Percentiles rank a stretch among this genome's conserved stretches.
phyloP scores from a whole-genome alignment of 148 eudicot species.

The Oxyria digyna region DNA sequence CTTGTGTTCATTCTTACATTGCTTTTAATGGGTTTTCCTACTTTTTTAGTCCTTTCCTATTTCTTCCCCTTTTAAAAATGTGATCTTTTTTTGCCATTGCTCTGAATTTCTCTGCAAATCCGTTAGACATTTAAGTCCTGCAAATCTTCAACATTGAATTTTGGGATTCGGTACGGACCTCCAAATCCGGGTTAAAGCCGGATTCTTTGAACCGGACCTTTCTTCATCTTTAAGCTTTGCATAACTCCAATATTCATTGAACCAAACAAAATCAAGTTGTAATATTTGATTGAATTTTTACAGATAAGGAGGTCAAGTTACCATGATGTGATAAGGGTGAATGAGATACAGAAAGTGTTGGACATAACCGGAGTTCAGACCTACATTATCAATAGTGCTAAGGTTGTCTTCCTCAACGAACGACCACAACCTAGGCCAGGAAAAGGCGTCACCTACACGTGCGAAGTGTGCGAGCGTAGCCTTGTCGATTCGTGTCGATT shows the following conservation, averaged over 20 bases:
- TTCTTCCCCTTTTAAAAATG: not conserved
- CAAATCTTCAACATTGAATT: not conserved
- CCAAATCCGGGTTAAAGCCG: not conserved
- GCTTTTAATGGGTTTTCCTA: not conserved
- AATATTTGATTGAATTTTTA: too few relatives aligned
- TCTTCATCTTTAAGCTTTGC: constrained; percentile 19
- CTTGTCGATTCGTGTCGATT: constrained; percentile 83
- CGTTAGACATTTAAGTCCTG: not conserved
- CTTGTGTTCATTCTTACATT: not conserved
- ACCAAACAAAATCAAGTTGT: not conserved
- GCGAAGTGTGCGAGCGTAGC: constrained; percentile 77
- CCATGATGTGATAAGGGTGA: constrained; percentile 89
- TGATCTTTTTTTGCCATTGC: not conserved
- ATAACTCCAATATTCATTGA: not conserved
- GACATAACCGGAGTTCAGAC: constrained; percentile 78
- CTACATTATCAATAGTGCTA: constrained; percentile 82
- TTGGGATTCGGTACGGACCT: not conserved
- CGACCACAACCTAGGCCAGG: constrained; percentile 93
- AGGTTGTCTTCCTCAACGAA: constrained; percentile 79
- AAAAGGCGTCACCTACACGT: constrained; percentile 85
- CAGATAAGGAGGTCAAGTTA: constrained; percentile 89
- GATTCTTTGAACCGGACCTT: constrained; percentile 9
- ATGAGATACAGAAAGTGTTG: constrained; percentile 68
- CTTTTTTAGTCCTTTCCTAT: not conserved
- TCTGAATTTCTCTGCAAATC: not conserved